Percentiles rank a stretch among this genome's conserved stretches.
phyloP scores from a whole-genome alignment of 495 filamentous ascomycete genomes.

The Glonium stellatum region DNA sequence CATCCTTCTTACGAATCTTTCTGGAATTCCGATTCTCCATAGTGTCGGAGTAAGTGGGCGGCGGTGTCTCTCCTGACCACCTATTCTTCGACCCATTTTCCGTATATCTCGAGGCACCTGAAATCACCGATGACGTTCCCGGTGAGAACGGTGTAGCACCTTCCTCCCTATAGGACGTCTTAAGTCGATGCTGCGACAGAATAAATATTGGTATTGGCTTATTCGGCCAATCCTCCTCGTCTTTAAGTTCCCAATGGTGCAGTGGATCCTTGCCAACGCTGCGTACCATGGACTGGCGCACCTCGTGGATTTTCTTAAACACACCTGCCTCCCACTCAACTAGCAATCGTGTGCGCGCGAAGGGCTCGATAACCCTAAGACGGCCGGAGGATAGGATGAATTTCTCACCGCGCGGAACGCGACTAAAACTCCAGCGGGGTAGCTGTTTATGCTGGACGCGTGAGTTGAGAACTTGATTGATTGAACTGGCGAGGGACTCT shows the following conservation, averaged over 20 bases:
- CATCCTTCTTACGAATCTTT: no score
- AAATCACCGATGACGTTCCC: no score
- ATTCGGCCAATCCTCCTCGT: conserved; percentile 7
- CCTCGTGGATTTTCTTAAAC: conserved; percentile 10
- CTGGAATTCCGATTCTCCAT: no score
- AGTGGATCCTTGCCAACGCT: conserved; percentile 9
- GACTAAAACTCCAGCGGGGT: neutral
- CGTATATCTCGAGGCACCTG: no score
- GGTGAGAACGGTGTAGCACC: no score
- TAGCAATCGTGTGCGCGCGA: conserved; percentile 3
- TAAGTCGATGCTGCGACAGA: neutral
- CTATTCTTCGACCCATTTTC: no score
- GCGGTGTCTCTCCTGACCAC: no score
- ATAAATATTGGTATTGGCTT: conserved; percentile 9
- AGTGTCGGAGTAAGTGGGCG: no score
- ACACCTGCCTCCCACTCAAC: conserved; percentile 8
- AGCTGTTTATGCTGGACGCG: neutral
- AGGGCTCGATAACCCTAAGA: conserved; percentile 8
- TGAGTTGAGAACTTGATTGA: neutral
- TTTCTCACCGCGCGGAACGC: conserved; percentile 1
- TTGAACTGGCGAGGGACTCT: neutral
- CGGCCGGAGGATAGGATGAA: conserved; percentile 4
- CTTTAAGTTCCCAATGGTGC: conserved; percentile 11
- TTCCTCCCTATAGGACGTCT: no score
- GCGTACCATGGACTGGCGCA: conserved; percentile 1